Evolutionary conservation across 192 early-diverging fungal species (phyloP), one percentile per base, ranked within the genome.

Genomic region (Phycomyces nitens): DNA sequence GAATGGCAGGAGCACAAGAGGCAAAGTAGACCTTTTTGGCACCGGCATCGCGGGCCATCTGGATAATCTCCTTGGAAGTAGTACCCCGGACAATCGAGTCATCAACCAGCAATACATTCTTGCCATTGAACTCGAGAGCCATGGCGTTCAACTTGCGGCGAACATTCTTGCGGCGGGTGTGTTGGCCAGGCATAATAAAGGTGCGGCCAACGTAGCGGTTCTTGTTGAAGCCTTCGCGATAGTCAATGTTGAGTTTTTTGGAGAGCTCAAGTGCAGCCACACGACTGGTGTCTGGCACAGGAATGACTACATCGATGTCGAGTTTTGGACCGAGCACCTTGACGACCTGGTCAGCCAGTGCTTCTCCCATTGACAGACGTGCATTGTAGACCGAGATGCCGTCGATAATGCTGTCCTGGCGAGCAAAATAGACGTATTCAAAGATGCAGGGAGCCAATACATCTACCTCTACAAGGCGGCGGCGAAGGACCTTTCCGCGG

Each of bases 21-120:
- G 98, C 98, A 80, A 99, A 94, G 79, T 98, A 98, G 12, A 99
- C 95, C 79, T 98, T 98, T 67, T 91, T 92, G 42, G 98, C 98
- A 55, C 97, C 97, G 55, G 91, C 90, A 43, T 99, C 97, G 52
- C 97, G 89, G 3, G 97, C 97, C 97, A 99, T 99, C 74, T 94
- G 91, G 54, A 99, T 89, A 75, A 99, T 99, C 78, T 99, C 96
- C 59, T 89, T 88, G 16, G 97, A 99, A 6, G 97, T 99, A 14
- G 97, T 99, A 58, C 97, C 97, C 70, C 97, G 89, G n/a, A 99
- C 97, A 74, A 99, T 97, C 0, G 96, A 98, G 77, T 99, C 93
- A 83, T 99, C 97, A 39, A 99, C 97, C 65, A 99, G 81, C 68
- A 99, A 80, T 20, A 99, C 97, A 76, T 94, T 97, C 77, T 97